Evolutionary conservation across 139 green algal genomes (phyloP).

Genomic region (Chlamydomonas sp.): DNA sequence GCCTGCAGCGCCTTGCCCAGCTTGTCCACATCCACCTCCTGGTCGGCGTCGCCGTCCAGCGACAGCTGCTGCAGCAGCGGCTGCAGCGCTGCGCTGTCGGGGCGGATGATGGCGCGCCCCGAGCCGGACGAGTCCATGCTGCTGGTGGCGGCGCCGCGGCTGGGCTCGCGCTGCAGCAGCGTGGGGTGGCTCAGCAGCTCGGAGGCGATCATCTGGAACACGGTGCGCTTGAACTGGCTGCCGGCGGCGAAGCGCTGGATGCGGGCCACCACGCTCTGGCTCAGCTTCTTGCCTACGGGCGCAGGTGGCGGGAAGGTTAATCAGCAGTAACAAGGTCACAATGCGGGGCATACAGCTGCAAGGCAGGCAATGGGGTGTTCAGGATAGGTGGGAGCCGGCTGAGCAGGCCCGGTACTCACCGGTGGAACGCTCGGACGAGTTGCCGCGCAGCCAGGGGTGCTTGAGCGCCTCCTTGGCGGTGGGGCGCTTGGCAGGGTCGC

Average conservation of each 20-base stretch:
- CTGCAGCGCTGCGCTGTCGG: conserved; percentile 7
- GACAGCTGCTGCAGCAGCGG: conserved; percentile 25
- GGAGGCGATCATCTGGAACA: conserved; percentile 86
- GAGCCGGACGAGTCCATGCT: not conserved
- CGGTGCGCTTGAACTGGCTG: conserved; percentile 76
- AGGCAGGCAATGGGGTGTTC: not conserved
- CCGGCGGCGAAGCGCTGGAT: conserved; percentile 80
- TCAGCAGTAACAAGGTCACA: too few species aligned
- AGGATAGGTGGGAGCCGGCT: not conserved
- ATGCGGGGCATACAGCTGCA: too few species aligned
- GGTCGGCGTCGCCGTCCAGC: conserved; percentile 2
- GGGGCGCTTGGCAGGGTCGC: conserved; percentile 74
- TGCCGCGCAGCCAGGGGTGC: conserved; percentile 67
- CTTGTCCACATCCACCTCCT: not conserved
- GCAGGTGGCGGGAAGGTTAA: not conserved
- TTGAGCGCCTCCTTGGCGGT: conserved; percentile 80
- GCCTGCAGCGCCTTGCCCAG: conserved; percentile 15
- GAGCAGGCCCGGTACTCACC: not conserved
- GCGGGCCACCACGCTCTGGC: conserved; percentile 77
- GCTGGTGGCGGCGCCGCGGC: not conserved
- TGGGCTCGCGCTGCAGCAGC: not conserved
- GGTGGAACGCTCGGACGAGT: conserved; percentile 37
- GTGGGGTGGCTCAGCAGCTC: conserved; percentile 71
- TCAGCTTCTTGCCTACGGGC: conserved; percentile 53
- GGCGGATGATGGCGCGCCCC: conserved; percentile 23